Conservation (phyloP, 768 basidiomycete genomes). For the Hygrophoropsis aurantiaca region DNA sequence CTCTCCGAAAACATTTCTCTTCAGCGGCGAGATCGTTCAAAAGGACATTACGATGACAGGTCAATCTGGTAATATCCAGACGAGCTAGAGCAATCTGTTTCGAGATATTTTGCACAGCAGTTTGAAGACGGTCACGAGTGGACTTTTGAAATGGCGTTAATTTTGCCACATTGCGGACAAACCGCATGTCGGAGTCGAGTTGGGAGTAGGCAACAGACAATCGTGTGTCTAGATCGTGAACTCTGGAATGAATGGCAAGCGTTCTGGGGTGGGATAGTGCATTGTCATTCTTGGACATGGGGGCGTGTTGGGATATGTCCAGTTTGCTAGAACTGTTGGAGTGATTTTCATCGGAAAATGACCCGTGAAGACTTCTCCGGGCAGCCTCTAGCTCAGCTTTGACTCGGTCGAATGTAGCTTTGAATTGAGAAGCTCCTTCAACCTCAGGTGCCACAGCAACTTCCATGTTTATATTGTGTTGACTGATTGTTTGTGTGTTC, state of each 20-base stretch:
- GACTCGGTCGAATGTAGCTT: constrained; percentile 82
- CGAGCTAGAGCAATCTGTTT: constrained; percentile 66
- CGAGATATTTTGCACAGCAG: constrained; percentile 59
- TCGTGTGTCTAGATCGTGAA: constrained; percentile 62
- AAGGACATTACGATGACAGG: constrained; percentile 78
- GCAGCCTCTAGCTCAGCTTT: constrained; percentile 78
- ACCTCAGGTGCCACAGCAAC: constrained; percentile 52
- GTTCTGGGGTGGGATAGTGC: constrained; percentile 43
- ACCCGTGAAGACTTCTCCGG: constrained; percentile 31
- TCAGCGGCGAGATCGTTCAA: constrained; percentile 74
- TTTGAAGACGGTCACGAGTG: constrained; percentile 74
- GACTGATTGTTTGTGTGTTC: constrained; percentile 29
- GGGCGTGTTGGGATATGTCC: constrained; percentile 30
- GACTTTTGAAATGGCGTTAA: constrained; percentile 86
- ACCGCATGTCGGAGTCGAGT: constrained; percentile 67
- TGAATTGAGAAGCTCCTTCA: constrained; percentile 66
- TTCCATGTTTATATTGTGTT: constrained; percentile 38
- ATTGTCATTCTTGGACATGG: constrained; percentile 5
- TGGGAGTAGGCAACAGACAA: constrained; percentile 53
- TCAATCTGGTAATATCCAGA: constrained; percentile 68
- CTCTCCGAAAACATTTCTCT: constrained; percentile 59
- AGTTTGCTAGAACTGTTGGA: constrained; percentile 10
- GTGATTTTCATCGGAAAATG: constrained; percentile 10
- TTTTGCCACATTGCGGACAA: constrained; percentile 78
- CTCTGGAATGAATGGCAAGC: constrained; percentile 56